These are phyloP conservation scores for Chrysanthemum lavandulifolium DNA, from an alignment of 129 eudicot species.

Conservation along the genomic window DNA sequence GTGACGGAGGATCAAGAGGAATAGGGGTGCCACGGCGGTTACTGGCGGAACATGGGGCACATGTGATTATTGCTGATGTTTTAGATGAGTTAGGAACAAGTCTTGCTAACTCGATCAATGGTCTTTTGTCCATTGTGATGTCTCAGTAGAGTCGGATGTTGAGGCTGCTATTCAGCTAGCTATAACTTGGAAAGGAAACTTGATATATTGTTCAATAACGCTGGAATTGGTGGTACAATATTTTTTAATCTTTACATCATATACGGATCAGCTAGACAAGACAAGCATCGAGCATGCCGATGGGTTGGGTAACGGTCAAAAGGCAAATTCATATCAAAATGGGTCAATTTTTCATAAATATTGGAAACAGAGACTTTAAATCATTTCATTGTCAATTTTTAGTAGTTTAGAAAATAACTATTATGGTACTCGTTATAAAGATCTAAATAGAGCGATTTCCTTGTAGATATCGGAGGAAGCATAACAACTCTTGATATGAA, in stretches of 20 bases:
- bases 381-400: too few relatives aligned
- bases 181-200: slow-evolving; percentile 35
- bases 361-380: too few relatives aligned
- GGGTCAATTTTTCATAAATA: neutral
- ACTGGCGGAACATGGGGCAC: slow-evolving; percentile 42
- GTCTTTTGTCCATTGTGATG: slow-evolving; percentile 39
- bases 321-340: neutral
- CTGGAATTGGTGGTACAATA: slow-evolving; percentile 35
- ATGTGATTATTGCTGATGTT: slow-evolving; percentile 41
- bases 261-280: too few relatives aligned
- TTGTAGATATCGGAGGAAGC: slow-evolving; percentile 13
- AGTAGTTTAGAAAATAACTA: neutral
- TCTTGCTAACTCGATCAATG: slow-evolving; percentile 26
- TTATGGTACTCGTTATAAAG: too few relatives aligned
- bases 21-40: slow-evolving; percentile 45
- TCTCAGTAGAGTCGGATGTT: slow-evolving; percentile 32
- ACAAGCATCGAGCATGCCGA: neutral
- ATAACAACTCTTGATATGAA: slow-evolving; percentile 19
- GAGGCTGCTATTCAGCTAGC: slow-evolving; percentile 37
- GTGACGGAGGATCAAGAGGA: slow-evolving; percentile 48
- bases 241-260: neutral
- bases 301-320: neutral
- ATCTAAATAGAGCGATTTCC: too few relatives aligned
- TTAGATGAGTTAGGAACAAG: slow-evolving; percentile 33
- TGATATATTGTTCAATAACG: slow-evolving; percentile 42